Percentiles rank a stretch among this genome's conserved stretches.
Evolutionary conservation across 2,329 filamentous ascomycete species (phyloP).

Genomic region (Pezicula rhizophila): DNA sequence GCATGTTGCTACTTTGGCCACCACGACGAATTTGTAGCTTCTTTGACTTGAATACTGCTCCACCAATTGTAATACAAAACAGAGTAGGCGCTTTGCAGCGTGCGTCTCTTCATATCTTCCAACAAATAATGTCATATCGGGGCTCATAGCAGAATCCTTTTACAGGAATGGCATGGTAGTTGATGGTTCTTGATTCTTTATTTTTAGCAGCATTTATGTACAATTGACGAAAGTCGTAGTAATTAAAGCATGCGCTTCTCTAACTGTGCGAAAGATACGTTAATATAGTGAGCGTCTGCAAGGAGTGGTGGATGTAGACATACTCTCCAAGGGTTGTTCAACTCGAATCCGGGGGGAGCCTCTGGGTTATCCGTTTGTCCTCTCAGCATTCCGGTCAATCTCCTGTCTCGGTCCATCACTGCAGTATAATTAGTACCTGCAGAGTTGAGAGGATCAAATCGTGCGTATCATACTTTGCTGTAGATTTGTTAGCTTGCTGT

Average conservation of each 20-base stretch:
- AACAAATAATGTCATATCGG: too few species aligned
- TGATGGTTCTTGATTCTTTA: too few species aligned
- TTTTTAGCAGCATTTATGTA: slow-evolving; percentile 11
- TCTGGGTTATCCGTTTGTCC: slow-evolving; percentile 31
- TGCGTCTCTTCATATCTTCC: too few species aligned
- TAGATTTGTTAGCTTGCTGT: slow-evolving; percentile 17
- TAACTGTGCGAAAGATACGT: slow-evolving; percentile 15
- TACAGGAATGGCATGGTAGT: too few species aligned
- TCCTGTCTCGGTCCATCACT: slow-evolving; percentile 38
- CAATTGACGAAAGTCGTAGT: slow-evolving; percentile 6
- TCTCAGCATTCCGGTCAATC: slow-evolving; percentile 32
- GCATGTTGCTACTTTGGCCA: too few species aligned
- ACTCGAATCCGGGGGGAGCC: slow-evolving; percentile 32
- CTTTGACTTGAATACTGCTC: too few species aligned
- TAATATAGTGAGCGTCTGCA: not conserved
- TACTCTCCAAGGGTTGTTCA: slow-evolving; percentile 37
- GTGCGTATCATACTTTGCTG: slow-evolving; percentile 28
- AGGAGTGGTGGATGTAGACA: slow-evolving; percentile 6
- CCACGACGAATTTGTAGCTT: too few species aligned
- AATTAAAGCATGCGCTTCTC: slow-evolving; percentile 25
- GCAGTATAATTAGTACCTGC: slow-evolving; percentile 9
- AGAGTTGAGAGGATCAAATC: not conserved
- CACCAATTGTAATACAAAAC: too few species aligned
- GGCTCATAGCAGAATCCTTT: too few species aligned
- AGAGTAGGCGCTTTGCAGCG: too few species aligned